Evolutionary conservation across 129 eudicot genomes (phyloP), one percentile per base, ranked within the genome.

Genomic region (Logfia minima): DNA sequence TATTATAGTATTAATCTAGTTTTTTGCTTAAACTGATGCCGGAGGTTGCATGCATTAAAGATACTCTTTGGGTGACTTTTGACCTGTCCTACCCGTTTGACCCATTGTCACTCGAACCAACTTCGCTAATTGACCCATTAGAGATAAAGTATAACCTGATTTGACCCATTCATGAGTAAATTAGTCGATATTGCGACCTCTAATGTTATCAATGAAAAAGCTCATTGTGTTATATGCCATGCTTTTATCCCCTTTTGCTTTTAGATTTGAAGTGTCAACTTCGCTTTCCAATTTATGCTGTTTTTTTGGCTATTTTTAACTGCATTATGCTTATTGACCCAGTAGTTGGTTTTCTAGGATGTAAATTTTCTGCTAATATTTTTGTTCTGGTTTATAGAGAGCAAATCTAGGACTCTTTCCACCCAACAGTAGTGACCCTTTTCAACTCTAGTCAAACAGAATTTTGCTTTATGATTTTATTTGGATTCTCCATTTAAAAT

Each of bases 151-250:
- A 8, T 45, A 3, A 28, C 39, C 39, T 23, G 24, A 68, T n/a
- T 68, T 2, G 28, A 68, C 39, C 72, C 55, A 68, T 68, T 37
- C 52, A 16, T 68, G 45, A 21, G 14, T 70, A 45, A 48, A 26
- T 45, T 10, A 31, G n/a, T 19, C n/a, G 29, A 24, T 3, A 70
- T 23, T 24, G 14, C 10, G 13, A 5, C 22, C 34, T 71, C 43
- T 18, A 71, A 28, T 71, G 75, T 17, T 24, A 63, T 29, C 71
- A 62, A 75, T 62, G 62, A 75, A 59, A 41, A 75, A 69, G 62
- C 13, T 43, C 52, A 16, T 72, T 73, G 35, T 73, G 37, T 63
- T 28, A 18, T 32, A 13, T 52, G 66, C 35, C 8, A 32, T 53
- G 63, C 24, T 52, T 52, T 32, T 8, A 53, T 48, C 31, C 34